Percentiles rank a stretch among this genome's conserved stretches.
Conservation (phyloP, 441 rosid species). For the Gossypium lobatum region DNA sequence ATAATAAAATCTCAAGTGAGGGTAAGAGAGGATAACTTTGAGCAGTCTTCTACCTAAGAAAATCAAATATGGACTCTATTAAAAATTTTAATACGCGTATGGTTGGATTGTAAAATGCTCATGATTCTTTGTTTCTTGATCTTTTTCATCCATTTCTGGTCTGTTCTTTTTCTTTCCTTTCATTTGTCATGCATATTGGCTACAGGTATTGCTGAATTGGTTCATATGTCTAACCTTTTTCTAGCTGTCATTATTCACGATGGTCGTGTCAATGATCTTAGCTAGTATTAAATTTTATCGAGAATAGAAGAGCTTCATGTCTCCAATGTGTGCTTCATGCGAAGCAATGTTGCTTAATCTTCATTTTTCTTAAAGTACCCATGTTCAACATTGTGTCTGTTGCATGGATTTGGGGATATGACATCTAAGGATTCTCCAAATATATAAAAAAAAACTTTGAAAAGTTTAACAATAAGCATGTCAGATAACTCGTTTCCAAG, state of each 20-base stretch:
- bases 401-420: too few species aligned
- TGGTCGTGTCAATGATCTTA: neutral
- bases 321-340: neutral
- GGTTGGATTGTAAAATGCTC: neutral
- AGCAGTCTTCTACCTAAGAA: neutral
- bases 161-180: neutral
- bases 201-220: neutral
- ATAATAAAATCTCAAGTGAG: slow-evolving; percentile 3
- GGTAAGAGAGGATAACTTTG: slow-evolving; percentile 2
- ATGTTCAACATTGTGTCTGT: too few species aligned
- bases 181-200: neutral
- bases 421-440: too few species aligned
- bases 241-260: neutral
- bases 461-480: too few species aligned
- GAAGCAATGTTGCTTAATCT: neutral
- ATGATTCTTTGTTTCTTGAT: neutral
- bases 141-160: neutral
- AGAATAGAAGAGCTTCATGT: neutral
- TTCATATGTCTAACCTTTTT: neutral
- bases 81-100: neutral
- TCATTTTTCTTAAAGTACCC: too few species aligned
- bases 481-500: neutral
- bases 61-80: neutral
- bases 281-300: neutral
- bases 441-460: too few species aligned